These are phyloP conservation scores for Pluteus cervinus DNA, from an alignment of 768 basidiomycete genomes.

Conservation along the genomic window DNA sequence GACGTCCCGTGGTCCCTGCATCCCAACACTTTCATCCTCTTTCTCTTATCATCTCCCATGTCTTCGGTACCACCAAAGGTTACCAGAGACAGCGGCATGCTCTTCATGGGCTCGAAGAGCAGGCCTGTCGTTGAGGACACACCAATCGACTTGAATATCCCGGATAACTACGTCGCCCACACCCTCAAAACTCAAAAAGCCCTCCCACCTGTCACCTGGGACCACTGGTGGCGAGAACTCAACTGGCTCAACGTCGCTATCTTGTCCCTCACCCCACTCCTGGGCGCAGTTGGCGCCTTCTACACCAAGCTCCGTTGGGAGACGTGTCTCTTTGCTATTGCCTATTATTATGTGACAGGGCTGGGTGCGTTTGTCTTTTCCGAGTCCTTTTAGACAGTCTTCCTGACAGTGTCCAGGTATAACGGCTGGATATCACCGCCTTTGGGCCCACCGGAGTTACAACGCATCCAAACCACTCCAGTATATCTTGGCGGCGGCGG, in stretches of 20 bases:
- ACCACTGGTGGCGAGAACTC: constrained; percentile 54
- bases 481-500: constrained; percentile 76
- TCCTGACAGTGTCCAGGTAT: constrained; percentile 42
- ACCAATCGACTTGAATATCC: constrained; percentile 55
- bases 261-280: constrained; percentile 64
- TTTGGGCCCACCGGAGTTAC: constrained; percentile 96
- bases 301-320: constrained; percentile 63
- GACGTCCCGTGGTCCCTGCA: too few species aligned
- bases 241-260: constrained; percentile 75
- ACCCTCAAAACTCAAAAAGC: constrained; percentile 64
- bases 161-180: constrained; percentile 79
- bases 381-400: background rate
- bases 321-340: constrained; percentile 52
- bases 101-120: too few species aligned
- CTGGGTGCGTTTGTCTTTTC: constrained; percentile 47
- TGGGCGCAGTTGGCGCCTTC: constrained; percentile 68
- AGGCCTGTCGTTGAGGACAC: constrained; percentile 20
- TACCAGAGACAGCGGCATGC: too few species aligned
- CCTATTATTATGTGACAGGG: constrained; percentile 46
- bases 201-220: constrained; percentile 61
- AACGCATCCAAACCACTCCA: constrained; percentile 86
- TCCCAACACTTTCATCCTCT: too few species aligned
- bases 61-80: too few species aligned
- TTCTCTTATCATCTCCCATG: too few species aligned
- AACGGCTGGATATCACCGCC: constrained; percentile 92